Percentiles rank a stretch among this genome's conserved stretches.
These are phyloP conservation scores for Viola pubescens DNA, from an alignment of 441 rosid species.

Conservation along the genomic window DNA sequence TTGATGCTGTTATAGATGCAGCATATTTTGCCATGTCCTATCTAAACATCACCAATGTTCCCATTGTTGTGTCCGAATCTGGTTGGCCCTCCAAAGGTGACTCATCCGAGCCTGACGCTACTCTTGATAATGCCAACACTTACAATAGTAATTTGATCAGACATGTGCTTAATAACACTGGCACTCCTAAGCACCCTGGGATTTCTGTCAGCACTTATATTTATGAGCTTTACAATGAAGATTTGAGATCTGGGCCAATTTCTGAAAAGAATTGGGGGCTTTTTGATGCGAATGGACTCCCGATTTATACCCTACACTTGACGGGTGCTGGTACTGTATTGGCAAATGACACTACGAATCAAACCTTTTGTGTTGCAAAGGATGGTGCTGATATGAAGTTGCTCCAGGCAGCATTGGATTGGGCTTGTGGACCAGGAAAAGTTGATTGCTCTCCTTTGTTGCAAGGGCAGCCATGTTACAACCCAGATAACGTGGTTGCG, in stretches of 20 bases:
- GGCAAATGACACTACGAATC: slow-evolving; percentile 89
- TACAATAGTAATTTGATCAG: slow-evolving; percentile 84
- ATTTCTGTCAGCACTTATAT: slow-evolving; percentile 63
- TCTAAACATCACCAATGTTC: slow-evolving; percentile 70
- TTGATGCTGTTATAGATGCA: slow-evolving; percentile 86
- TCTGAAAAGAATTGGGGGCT: slow-evolving; percentile 95
- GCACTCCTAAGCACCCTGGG: slow-evolving; percentile 85
- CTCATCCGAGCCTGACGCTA: slow-evolving; percentile 58
- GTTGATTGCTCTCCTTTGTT: slow-evolving; percentile 63
- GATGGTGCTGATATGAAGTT: slow-evolving; percentile 66
- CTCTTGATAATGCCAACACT: slow-evolving; percentile 70
- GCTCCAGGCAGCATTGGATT: slow-evolving; percentile 93
- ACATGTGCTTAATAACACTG: slow-evolving; percentile 77
- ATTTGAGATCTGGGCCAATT: slow-evolving; percentile 47
- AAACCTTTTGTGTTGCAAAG: slow-evolving; percentile 75
- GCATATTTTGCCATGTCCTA: slow-evolving; percentile 78
- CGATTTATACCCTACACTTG: slow-evolving; percentile 64
- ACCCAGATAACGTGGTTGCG: slow-evolving; percentile 62
- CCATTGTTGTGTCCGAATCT: slow-evolving; percentile 66
- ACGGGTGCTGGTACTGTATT: slow-evolving; percentile 69
- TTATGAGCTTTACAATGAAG: slow-evolving; percentile 93
- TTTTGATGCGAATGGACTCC: slow-evolving; percentile 55
- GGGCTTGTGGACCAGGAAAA: slow-evolving; percentile 98
- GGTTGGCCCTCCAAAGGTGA: slow-evolving; percentile 98
- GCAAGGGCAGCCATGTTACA: slow-evolving; percentile 75